These are phyloP conservation scores for Cercophora scortea DNA, from an alignment of 495 filamentous ascomycete genomes.

Conservation along the genomic window DNA sequence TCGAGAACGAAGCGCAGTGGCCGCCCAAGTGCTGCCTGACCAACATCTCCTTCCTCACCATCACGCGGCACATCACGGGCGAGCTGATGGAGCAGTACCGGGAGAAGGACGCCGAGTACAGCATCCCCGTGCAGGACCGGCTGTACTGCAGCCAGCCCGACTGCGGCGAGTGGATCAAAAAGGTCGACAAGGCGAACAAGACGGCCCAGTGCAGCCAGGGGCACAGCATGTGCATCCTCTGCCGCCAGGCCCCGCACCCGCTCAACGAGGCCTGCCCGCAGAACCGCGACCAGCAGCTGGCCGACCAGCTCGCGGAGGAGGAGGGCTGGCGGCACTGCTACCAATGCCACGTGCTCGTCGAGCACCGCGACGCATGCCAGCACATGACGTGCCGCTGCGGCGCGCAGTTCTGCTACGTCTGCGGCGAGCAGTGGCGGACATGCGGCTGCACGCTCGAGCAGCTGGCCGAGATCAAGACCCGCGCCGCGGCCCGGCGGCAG, in stretches of 20 bases:
- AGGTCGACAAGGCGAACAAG: constrained; percentile 8
- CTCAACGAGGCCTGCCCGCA: constrained; percentile 21
- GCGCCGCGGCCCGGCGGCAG: constrained; percentile 8
- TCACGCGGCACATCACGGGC: constrained; percentile 16
- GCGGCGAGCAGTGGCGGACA: constrained; percentile 29
- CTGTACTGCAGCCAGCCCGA: constrained; percentile 29
- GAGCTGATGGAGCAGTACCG: constrained; percentile 17
- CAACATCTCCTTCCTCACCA: constrained; percentile 23
- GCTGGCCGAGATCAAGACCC: constrained; percentile 12
- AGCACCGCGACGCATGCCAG: constrained; percentile 40
- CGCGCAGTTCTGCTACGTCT: constrained; percentile 46
- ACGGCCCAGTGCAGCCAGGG: constrained; percentile 25
- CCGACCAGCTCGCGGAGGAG: constrained; percentile 29
- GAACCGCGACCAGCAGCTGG: constrained; percentile 22
- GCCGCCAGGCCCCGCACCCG: constrained; percentile 23
- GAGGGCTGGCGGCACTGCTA: constrained; percentile 37
- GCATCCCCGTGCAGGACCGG: constrained; percentile 23
- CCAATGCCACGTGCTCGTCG: constrained; percentile 33
- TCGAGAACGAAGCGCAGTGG: constrained; percentile 34
- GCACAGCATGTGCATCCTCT: constrained; percentile 29
- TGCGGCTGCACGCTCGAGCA: constrained; percentile 27
- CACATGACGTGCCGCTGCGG: constrained; percentile 42
- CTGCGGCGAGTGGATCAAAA: constrained; percentile 25
- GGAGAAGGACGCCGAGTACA: constrained; percentile 26
- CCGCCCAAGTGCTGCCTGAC: constrained; percentile 40